Evolutionary conservation across 805 yeast genomes (phyloP), one percentile per base, ranked within the genome.

Genomic region (Pichia kluyveri): DNA sequence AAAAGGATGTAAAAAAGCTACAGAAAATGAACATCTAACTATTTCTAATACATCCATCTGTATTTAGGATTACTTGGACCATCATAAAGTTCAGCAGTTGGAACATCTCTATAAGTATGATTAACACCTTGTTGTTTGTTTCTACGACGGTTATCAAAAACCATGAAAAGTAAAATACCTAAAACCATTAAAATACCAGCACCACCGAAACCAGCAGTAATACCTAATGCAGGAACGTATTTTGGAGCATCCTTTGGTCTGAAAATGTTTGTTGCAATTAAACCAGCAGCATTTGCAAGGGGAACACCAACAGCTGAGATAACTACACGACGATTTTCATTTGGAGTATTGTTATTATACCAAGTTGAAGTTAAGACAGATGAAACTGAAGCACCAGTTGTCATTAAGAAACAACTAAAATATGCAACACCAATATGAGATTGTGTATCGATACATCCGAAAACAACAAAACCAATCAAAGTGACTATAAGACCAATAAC

Each of bases 231-330:
- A 1, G 75, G 76, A 40, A 57, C 63, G 54, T 75, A 77, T 38
- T 69, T 71, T 15, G 82, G 82, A 15, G 79, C 72, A 57, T 76
- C 80, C 48, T 69, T 68, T 11, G 73, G 56, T 48, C 75, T 63
- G 60, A 77, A 77, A 40, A 77, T 71, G 52, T 70, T 76, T 27
- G 78, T 69, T 5, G 82, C 69, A 43, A 77, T 72, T 49, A 77
- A 70, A 48, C 82, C 82, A 41, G 80, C 80, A 39, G 76, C 71
- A 54, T 77, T 77, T 19, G 80, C 81, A 48, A 76, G 66, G 4
- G 80, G 80, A 53, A 77, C 72, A 41, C 76, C 77, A 18, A 73
- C 69, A 6, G 77, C 73, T 7, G 75, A 66, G 40, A 73, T 60
- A 19, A 72, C 73, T 11, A 70, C 76, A 48, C 78, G 67, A 41